phyloP scores from a whole-genome alignment of 2,329 filamentous ascomycete species.

The Trichophaea hybrida region DNA sequence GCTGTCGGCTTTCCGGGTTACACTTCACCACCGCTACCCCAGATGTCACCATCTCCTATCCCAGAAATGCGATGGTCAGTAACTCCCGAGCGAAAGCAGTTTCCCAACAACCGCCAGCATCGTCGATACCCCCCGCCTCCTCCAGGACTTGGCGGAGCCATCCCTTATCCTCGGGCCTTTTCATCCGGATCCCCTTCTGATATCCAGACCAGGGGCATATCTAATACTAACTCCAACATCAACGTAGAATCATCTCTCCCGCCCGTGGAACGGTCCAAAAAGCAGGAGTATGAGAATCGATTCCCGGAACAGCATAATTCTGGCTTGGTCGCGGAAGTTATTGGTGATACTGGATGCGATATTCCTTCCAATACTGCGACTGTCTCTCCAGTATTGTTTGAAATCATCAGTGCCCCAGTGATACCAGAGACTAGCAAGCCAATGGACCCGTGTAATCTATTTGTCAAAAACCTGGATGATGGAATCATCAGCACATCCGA shows the following conservation, averaged over 20 bases:
- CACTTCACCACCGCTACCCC: neutral
- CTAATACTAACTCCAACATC: neutral
- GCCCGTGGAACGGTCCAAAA: neutral
- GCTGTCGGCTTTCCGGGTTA: neutral
- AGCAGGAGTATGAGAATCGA: neutral
- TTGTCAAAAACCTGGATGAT: slow-evolving; percentile 98
- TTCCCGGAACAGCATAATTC: neutral
- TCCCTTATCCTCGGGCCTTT: neutral
- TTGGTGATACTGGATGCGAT: neutral
- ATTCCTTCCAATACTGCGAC: neutral
- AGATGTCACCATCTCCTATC: neutral
- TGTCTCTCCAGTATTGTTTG: neutral
- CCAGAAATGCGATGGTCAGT: neutral
- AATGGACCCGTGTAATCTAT: slow-evolving; percentile 54
- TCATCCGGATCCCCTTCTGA: neutral
- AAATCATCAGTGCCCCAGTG: neutral
- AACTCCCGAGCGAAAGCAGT: neutral
- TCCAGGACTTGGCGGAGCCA: neutral
- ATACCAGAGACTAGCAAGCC: slow-evolving; percentile 26
- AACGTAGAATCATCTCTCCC: neutral
- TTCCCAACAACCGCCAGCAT: neutral
- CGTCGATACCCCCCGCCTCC: neutral
- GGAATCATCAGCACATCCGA: slow-evolving; percentile 89
- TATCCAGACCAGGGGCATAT: neutral
- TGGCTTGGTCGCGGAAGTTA: neutral